Evolutionary conservation across 179 eudicot genomes (phyloP).

Genomic region (Kewa caespitosa): DNA sequence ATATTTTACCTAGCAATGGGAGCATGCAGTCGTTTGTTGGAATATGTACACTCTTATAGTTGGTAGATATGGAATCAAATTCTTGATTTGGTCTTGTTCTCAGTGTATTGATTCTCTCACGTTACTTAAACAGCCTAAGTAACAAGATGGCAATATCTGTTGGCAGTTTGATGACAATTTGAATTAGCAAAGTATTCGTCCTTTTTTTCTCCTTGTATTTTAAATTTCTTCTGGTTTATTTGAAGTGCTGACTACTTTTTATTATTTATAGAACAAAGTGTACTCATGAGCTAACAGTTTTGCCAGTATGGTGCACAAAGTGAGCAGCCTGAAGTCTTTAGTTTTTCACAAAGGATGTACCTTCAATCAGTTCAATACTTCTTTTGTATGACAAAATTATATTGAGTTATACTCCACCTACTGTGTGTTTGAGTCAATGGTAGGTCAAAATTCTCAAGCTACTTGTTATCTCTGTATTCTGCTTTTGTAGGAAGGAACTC

Average conservation of each 20-base stretch:
- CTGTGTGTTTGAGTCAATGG: neutral
- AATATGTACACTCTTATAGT: neutral
- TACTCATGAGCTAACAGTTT: neutral
- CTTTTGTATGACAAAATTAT: neutral
- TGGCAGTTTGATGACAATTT: neutral
- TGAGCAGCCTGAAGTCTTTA: neutral
- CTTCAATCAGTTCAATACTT: neutral
- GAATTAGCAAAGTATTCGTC: neutral
- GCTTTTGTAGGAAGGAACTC: conserved; percentile 80
- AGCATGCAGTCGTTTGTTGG: conserved; percentile 3
- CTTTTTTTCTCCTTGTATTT: neutral
- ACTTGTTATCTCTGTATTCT: conserved; percentile 13
- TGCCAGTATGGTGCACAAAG: neutral
- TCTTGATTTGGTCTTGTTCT: neutral
- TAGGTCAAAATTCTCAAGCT: neutral
- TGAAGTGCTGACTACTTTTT: neutral
- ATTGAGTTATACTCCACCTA: neutral
- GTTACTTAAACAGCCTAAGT: neutral
- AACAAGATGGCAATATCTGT: neutral
- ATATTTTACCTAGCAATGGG: neutral
- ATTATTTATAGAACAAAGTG: neutral
- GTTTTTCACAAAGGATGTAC: neutral
- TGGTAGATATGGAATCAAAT: neutral
- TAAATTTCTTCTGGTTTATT: neutral
- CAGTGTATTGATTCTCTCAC: neutral